Conservation (phyloP, 176 grass and related monocot species). For the Oryza longistaminata region DNA sequence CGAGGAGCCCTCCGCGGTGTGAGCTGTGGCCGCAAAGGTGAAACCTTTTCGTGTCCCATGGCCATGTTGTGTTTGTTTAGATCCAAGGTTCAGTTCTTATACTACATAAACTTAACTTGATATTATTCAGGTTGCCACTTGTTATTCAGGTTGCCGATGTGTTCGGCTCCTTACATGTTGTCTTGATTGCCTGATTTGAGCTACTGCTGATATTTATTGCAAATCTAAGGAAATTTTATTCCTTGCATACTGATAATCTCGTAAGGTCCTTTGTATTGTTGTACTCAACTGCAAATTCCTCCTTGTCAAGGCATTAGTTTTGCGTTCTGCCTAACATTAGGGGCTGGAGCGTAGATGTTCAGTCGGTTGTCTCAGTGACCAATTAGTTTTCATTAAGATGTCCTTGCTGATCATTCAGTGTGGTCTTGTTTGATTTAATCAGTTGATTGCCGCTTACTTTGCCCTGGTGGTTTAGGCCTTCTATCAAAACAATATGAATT, state of each 20-base stretch:
- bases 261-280: slow-evolving; percentile 18
- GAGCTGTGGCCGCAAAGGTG: slow-evolving; percentile 37
- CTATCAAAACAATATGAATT: background rate
- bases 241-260: slow-evolving; percentile 34
- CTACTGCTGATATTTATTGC: slow-evolving; percentile 44
- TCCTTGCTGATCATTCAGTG: background rate
- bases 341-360: background rate
- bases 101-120: slow-evolving; percentile 41
- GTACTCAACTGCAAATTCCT: slow-evolving; percentile 21
- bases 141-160: slow-evolving; percentile 1
- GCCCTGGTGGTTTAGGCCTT: background rate
- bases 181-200: slow-evolving; percentile 47
- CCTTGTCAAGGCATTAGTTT: background rate
- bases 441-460: background rate
- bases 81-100: slow-evolving; percentile 37
- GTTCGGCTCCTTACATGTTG: slow-evolving; percentile 20
- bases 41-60: slow-evolving; percentile 26
- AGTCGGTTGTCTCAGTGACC: background rate
- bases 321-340: background rate
- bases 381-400: background rate
- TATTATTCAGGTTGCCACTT: background rate
- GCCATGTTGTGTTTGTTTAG: slow-evolving; percentile 46
- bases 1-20: slow-evolving; percentile 61
- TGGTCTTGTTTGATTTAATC: background rate
- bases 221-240: background rate